These are phyloP conservation scores for Colletotrichum coccodes DNA, from an alignment of 2,329 filamentous ascomycete genomes.

Conservation along the genomic window DNA sequence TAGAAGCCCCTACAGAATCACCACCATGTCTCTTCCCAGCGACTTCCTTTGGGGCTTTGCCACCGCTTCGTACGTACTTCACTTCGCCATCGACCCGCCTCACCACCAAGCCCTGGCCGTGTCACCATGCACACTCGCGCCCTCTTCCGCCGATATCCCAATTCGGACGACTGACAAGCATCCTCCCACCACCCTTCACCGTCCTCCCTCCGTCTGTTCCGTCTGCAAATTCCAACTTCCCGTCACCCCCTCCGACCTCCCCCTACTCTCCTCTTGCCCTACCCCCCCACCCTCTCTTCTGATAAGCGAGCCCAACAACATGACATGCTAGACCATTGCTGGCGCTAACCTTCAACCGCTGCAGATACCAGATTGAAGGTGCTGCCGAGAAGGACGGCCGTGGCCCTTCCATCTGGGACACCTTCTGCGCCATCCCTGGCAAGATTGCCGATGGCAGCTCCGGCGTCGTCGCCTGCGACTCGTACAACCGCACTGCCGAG, in stretches of 20 bases:
- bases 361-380: conserved; percentile 89
- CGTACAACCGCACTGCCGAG: conserved; percentile 81
- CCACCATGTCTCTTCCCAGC: conserved; percentile 67
- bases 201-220: conserved; percentile 24
- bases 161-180: conserved; percentile 26
- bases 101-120: background rate
- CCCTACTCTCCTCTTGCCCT: background rate
- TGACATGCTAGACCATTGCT: conserved; percentile 20
- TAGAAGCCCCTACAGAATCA: background rate
- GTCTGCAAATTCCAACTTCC: conserved; percentile 1
- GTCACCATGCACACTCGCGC: conserved; percentile 16
- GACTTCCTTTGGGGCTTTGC: conserved; percentile 86
- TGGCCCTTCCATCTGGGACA: conserved; percentile 88
- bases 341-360: conserved; percentile 9
- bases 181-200: conserved; percentile 9
- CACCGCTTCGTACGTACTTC: conserved; percentile 72
- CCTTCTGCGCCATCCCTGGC: conserved; percentile 82
- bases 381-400: conserved; percentile 79
- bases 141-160: conserved; percentile 17
- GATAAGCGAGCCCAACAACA: conserved; percentile 15
- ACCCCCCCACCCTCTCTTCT: background rate
- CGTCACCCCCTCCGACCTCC: background rate
- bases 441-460: conserved; percentile 84
- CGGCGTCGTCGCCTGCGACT: conserved; percentile 85
- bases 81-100: background rate